Evolutionary conservation across 2,329 filamentous ascomycete species (phyloP), one percentile per base, ranked within the genome.

Genomic region (Biscogniauxia sp.): DNA sequence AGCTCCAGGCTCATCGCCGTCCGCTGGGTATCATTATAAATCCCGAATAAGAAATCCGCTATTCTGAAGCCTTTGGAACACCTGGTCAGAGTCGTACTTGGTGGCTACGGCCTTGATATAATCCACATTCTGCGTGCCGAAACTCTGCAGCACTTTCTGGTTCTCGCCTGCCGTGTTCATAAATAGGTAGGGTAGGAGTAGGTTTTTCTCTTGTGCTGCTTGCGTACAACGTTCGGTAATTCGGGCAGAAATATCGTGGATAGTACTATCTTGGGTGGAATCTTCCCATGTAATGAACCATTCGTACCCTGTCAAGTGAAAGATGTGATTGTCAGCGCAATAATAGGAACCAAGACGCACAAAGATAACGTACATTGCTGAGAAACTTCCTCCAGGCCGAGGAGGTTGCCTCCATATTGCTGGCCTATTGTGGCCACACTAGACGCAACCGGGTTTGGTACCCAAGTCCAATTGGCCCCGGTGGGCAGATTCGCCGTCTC

Each of bases 41-140:
- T 68, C 60, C 6, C 66, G 64, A 17, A 66, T 57, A 20, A 68
- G 61, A 20, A 66, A 68, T 15, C 66, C 66, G 20, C 64, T 60
- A 17, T 65, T 64, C 25, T 61, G 66, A 11, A 67, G 50, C 23
- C 53, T 66, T 53, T 68, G 66, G 53, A 68, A 68, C 11, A 67
- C 58, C 26, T 57, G 55, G 26, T 26, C 49, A 3, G 65, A 63
- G 45, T 68, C 66, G 17, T 68, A 68, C 50, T 68, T 68, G 20
- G 63, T 58, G 13, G 66, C 64, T 20, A 57, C 58, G 20, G 45
- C 32, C 51, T 65, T 64, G n/a, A 68, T 66, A 20, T 55, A 61
- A 1, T 57, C 56, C 28, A 64, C 61, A 6, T 60, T 68, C n/a
- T 56, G 54, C 11, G 54, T n/a, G 1, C 66, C 66, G 23, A 64